Conservation (phyloP, 129 eudicot genomes). For the Saussurea involucrata region DNA sequence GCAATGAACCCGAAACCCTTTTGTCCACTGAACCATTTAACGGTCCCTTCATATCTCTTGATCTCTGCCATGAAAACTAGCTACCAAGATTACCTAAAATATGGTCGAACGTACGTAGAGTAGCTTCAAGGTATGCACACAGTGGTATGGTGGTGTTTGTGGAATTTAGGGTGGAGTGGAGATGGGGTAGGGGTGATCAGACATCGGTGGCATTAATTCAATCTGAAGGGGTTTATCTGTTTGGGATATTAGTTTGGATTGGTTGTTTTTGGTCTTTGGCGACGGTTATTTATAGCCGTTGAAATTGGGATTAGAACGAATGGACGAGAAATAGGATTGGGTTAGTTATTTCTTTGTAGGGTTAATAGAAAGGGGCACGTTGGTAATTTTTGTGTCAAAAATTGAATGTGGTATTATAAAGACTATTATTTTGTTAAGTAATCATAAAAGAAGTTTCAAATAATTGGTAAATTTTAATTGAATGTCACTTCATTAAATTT, state of each 20-base stretch:
- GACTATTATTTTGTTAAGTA: no score
- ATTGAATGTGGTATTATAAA: no score
- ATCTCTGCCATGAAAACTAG: conserved; percentile 25
- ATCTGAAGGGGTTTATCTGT: conserved; percentile 2
- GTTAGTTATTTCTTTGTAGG: not conserved
- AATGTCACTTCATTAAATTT: no score
- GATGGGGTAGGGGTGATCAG: no score
- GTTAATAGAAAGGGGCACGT: not conserved
- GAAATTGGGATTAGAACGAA: conserved; percentile 24
- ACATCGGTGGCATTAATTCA: not conserved
- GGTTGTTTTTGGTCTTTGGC: conserved; percentile 14
- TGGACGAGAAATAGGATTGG: conserved; percentile 32
- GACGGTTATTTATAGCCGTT: conserved; percentile 15
- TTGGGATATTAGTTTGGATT: conserved; percentile 21
- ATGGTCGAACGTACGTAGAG: not conserved
- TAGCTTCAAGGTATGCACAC: not conserved
- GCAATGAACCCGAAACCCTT: conserved; percentile 44
- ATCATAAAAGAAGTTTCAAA: no score
- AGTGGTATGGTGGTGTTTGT: not conserved
- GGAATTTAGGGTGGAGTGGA: conserved; percentile 1
- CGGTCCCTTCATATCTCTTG: conserved; percentile 29
- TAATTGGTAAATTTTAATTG: no score
- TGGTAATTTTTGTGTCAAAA: no score
- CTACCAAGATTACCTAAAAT: not conserved
- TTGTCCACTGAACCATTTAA: conserved; percentile 45